phyloP scores from a whole-genome alignment of 768 basidiomycete genomes.

The Calocera cornea region DNA sequence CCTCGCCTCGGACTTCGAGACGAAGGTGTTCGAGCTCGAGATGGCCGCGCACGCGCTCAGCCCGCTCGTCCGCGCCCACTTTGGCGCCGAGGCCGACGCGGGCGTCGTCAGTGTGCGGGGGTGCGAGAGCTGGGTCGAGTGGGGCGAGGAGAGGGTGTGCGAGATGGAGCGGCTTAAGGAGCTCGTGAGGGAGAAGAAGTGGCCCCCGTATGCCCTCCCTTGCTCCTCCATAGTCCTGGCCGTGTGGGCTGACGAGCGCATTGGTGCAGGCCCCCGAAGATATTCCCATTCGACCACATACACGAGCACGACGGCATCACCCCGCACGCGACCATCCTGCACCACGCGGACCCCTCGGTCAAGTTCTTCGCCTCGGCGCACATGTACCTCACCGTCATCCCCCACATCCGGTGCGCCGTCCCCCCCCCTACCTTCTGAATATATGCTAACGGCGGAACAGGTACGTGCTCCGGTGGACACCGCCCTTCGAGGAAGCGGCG shows the following conservation, averaged over 20 bases:
- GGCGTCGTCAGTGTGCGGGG: not conserved
- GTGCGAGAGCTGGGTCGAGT: slow-evolving; percentile 24
- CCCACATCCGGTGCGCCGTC: slow-evolving; percentile 65
- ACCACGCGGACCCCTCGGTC: slow-evolving; percentile 47
- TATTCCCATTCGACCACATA: slow-evolving; percentile 68
- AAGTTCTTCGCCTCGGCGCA: slow-evolving; percentile 42
- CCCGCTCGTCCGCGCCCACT: slow-evolving; percentile 75
- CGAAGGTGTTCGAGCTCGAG: slow-evolving; percentile 50
- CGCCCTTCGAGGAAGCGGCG: slow-evolving; percentile 6
- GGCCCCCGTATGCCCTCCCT: not conserved
- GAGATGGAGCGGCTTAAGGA: slow-evolving; percentile 16
- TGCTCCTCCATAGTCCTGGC: slow-evolving; percentile 11
- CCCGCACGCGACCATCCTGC: slow-evolving; percentile 31
- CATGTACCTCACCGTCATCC: slow-evolving; percentile 34
- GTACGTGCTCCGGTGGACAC: slow-evolving; percentile 14
- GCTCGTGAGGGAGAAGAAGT: not conserved
- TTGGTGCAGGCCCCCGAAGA: slow-evolving; percentile 28
- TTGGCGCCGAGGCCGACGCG: slow-evolving; percentile 55
- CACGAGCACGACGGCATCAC: slow-evolving; percentile 26
- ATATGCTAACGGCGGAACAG: slow-evolving; percentile 21
- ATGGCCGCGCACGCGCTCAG: slow-evolving; percentile 65
- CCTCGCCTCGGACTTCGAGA: slow-evolving; percentile 34
- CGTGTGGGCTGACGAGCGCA: not conserved
- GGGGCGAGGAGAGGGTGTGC: slow-evolving; percentile 23
- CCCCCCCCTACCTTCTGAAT: slow-evolving; percentile 30